Conservation (phyloP, 2,329 filamentous ascomycete species). For the Aspergillus cejpii region DNA sequence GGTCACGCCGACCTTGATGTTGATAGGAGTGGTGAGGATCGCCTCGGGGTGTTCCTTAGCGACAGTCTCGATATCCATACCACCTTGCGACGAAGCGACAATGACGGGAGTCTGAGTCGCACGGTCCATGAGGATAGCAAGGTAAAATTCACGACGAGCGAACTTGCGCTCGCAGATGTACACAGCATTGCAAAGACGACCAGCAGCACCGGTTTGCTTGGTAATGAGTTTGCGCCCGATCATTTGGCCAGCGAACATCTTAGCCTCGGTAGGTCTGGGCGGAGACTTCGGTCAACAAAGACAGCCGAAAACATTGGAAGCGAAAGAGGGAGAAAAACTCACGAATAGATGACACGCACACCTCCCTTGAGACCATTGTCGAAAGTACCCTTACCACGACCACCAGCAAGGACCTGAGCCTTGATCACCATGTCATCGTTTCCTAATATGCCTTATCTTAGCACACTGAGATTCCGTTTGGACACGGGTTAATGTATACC, state of each 20-base stretch:
- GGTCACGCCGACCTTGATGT: slow-evolving; percentile 92
- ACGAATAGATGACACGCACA: slow-evolving; percentile 97
- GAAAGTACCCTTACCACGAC: slow-evolving; percentile 94
- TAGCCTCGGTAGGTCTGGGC: slow-evolving; percentile 69
- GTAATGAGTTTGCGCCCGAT: slow-evolving; percentile 99
- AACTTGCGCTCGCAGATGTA: slow-evolving; percentile 99
- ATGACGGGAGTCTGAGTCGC: slow-evolving; percentile 86
- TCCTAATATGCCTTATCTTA: slow-evolving; percentile 38
- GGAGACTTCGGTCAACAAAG: slow-evolving; percentile 8
- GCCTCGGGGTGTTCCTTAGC: slow-evolving; percentile 96
- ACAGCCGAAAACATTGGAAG: slow-evolving; percentile 2
- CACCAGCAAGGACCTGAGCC: slow-evolving; percentile 95
- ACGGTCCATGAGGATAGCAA: slow-evolving; percentile 97
- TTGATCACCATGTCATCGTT: slow-evolving; percentile 98
- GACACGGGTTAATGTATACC: slow-evolving; percentile 45
- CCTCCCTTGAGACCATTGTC: slow-evolving; percentile 98
- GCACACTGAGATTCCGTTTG: slow-evolving; percentile 10
- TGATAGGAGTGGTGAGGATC: slow-evolving; percentile 86
- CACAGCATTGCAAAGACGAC: slow-evolving; percentile 92
- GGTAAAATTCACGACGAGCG: slow-evolving; percentile 96
- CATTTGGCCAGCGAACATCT: slow-evolving; percentile 99
- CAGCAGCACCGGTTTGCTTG: slow-evolving; percentile 93
- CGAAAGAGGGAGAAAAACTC: slow-evolving; percentile 27
- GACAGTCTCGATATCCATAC: slow-evolving; percentile 98
- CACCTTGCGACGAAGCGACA: slow-evolving; percentile 94